Percentiles rank a stretch among this genome's conserved stretches.
Conservation (phyloP, 2,329 filamentous ascomycete species). For the Ophiocordyceps sinensis region DNA sequence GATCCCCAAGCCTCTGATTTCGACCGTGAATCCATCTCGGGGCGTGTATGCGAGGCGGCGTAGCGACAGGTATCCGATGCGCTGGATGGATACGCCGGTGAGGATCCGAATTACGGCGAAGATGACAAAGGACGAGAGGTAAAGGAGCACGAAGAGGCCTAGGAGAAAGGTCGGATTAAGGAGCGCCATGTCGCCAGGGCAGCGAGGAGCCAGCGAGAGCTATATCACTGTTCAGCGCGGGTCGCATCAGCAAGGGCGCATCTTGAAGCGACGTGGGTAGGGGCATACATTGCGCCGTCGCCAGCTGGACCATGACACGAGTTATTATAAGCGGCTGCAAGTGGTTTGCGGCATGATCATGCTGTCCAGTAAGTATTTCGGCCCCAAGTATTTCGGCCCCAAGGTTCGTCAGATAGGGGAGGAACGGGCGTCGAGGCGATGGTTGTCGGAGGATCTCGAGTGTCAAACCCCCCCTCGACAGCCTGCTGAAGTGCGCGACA, state of each 20-base stretch:
- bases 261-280: not conserved
- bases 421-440: not conserved
- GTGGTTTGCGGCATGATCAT: not conserved
- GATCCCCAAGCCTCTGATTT: conserved; percentile 77
- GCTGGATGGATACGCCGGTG: conserved; percentile 90
- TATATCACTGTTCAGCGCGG: not conserved
- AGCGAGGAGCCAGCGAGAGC: not conserved
- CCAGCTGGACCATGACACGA: not conserved
- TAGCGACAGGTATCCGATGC: conserved; percentile 83
- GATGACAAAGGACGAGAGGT: conserved; percentile 81
- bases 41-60: conserved; percentile 83
- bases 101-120: conserved; percentile 87
- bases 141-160: conserved; percentile 71
- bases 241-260: not conserved
- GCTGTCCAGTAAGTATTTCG: not conserved
- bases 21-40: conserved; percentile 75
- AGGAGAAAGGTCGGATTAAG: conserved; percentile 70
- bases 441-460: too few relatives aligned
- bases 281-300: not conserved
- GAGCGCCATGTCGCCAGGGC: conserved; percentile 38
- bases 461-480: too few relatives aligned
- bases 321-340: not conserved
- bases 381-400: not conserved
- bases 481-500: too few relatives aligned
- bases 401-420: not conserved